Evolutionary conservation across 2,329 filamentous ascomycete genomes (phyloP), one percentile per base, ranked within the genome.

Genomic region (Pseudogymnoascus destructans): DNA sequence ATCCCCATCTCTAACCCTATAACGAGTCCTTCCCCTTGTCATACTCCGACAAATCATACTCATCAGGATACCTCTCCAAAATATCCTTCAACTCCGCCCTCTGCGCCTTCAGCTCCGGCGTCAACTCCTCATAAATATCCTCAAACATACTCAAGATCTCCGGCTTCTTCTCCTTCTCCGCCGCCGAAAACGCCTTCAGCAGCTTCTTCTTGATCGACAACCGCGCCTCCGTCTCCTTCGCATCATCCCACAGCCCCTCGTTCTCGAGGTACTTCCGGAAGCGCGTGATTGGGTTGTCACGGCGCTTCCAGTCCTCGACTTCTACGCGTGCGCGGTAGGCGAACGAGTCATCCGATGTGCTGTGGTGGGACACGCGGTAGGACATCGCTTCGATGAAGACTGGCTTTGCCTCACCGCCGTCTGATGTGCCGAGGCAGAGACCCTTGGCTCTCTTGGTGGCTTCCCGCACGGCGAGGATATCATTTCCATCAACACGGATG

Each of bases 351-450:
- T 98, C 93, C 0, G 87, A 93, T 0, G 93, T 98, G 72, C 89
- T 95, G 74, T 98, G 93, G 70, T 98, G 90, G 5, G 88, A 92
- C 42, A 97, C 91, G n/a, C 93, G 89, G 73, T 98, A 98, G 21
- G 88, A 92, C 88, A 98, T 95, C 59, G 90, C 90, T 73, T 98
- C 93, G 38, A 98, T 86, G 6, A 98, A 75, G 0, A 98, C 80
- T n/a, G 88, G 89, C 42, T 63, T 61, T 11, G n/a, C 13, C 9
- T 40, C 30, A 1, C 67, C 65, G 4, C 64, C 66, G 57, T 65
- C 65, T 42, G 65, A 61, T 4, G 67, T 38, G 1, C 64, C 70
- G 19, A 97, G 77, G 0, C 92, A 91, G 67, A 92, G 81, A 55
- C 81, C 78, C 1, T 91, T 80, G 0, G 93, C 93, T 69, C 81